These are phyloP conservation scores for Wickerhamiella lipophila DNA, from an alignment of 805 yeast species.

Conservation along the genomic window DNA sequence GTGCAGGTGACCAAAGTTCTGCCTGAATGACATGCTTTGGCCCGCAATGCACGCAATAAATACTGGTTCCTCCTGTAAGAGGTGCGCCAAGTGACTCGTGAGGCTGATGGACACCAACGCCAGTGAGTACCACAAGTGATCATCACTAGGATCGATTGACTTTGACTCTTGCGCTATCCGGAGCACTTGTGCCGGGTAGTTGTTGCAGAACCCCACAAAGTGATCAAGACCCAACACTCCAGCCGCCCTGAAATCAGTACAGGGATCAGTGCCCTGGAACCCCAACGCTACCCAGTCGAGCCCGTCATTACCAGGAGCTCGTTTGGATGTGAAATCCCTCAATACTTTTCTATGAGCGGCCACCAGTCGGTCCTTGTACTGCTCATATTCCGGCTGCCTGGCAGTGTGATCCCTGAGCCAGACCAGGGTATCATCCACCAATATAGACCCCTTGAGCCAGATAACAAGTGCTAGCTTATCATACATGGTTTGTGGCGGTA, in stretches of 20 bases:
- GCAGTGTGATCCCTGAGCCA: neutral
- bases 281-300: constrained; percentile 30
- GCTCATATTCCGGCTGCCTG: neutral
- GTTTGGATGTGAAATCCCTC: neutral
- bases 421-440: neutral
- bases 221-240: constrained; percentile 24
- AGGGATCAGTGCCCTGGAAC: constrained; percentile 31
- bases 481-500: neutral
- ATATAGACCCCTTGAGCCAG: constrained; percentile 5
- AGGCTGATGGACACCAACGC: constrained; percentile 28
- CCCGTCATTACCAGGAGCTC: constrained; percentile 4
- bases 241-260: constrained; percentile 29
- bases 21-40: neutral
- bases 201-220: constrained; percentile 20
- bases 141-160: constrained; percentile 13
- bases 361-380: neutral
- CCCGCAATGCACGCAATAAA: constrained; percentile 12
- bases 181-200: constrained; percentile 13
- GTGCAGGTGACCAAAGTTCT: constrained; percentile 16
- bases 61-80: constrained; percentile 14
- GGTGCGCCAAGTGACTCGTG: constrained; percentile 14
- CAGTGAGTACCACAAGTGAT: constrained; percentile 26
- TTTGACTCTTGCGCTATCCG: constrained; percentile 22
- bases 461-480: constrained; percentile 6
- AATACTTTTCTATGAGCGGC: constrained; percentile 1